These are phyloP conservation scores for Cinchona pubescens DNA, from an alignment of 257 asterid genomes.

Conservation along the genomic window DNA sequence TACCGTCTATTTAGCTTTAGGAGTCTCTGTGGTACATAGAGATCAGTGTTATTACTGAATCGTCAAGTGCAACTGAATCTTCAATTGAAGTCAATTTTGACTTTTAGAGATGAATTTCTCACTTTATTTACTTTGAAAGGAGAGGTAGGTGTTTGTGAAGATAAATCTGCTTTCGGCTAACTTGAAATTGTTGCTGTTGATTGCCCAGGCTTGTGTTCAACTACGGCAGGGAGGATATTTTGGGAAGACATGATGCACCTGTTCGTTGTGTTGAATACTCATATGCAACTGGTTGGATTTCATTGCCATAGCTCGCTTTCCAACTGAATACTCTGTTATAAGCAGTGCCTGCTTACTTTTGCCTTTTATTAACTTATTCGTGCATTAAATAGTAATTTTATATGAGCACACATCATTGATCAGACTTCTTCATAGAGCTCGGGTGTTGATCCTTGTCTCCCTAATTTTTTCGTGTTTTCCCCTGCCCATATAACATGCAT, in stretches of 20 bases:
- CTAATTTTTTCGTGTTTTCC: not conserved
- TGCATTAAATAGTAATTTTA: not conserved
- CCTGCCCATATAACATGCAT: not conserved
- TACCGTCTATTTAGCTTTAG: not conserved
- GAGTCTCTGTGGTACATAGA: not conserved
- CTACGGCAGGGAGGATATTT: conserved; percentile 56
- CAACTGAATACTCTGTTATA: not conserved
- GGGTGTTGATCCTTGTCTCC: not conserved
- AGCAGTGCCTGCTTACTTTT: not conserved
- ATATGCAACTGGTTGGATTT: conserved; percentile 63
- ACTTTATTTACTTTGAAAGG: not conserved
- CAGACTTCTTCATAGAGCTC: not conserved
- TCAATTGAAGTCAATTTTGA: not conserved
- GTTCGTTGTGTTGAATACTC: conserved; percentile 85
- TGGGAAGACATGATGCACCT: conserved; percentile 77
- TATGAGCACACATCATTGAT: not conserved
- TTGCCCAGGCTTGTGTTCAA: conserved; percentile 66
- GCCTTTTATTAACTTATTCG: not conserved
- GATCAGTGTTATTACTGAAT: not conserved
- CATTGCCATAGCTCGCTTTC: not conserved
- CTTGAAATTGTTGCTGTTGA: conserved; percentile 7
- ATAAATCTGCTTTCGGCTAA: not conserved
- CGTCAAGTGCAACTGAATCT: not conserved
- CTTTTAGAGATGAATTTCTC: not conserved
- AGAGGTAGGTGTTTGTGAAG: not conserved